Evolutionary conservation across 371 early-diverging fungal genomes (phyloP), one percentile per base, ranked within the genome.

Genomic region (Syncephalastrum sp.): DNA sequence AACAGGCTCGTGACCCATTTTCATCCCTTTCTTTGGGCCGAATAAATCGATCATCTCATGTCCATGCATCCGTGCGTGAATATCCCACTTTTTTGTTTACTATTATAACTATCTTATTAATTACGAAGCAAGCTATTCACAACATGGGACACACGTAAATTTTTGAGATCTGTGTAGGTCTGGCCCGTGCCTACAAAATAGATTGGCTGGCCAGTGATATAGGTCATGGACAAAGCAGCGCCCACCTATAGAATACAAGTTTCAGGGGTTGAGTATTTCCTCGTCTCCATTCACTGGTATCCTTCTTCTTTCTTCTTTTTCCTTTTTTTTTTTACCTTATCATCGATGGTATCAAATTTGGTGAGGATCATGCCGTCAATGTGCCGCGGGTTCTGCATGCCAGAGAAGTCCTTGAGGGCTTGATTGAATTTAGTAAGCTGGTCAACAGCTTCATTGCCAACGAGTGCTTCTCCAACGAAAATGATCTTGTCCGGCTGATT

Each of bases 111-210:
- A 15, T 42, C n/a, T 53, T 2, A 27, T 75, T 79, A 85, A 48
- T 83, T 77, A 54, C 75, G 70, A 21, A 97, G 73, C 50, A 97
- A 71, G 50, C 89, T 82, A n/a, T 83, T 76, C n/a, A 95, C 94
- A 50, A 97, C 90, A 68, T 90, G 90, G 23, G 78, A 69, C 17
- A 97, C 92, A 59, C 88, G 89, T 79, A 97, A 89, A 50, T 87
- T 90, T 67, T 88, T 87, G 61, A 99, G 81, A 82, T 99, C 99
- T 8, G 95, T 93, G 72, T 99, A 99, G 3, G 97, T 97, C 79
- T 99, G 99, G 4, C 99, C 99, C 2, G 95, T 95, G 27, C 99
- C 99, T 14, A 99, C 95, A 85, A 99, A 99, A 57, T 98, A 75
- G 50, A 99, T 96, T n/a, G 99, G 99, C 68, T 95, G 90, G 3